phyloP scores from a whole-genome alignment of 306 rosid species.

The Hippophae gyantsensis region DNA sequence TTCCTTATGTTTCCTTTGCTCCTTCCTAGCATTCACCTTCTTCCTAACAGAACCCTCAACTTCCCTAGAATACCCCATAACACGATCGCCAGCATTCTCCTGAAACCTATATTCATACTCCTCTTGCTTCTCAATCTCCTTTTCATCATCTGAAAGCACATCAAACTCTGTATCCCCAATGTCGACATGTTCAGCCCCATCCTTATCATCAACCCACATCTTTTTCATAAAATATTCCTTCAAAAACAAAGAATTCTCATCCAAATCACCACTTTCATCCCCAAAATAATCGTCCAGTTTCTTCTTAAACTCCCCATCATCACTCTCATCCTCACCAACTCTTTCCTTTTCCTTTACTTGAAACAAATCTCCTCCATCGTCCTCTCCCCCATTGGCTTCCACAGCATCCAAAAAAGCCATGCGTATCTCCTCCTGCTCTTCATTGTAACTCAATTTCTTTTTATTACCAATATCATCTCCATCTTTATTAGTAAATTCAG shows the following conservation, averaged over 20 bases:
- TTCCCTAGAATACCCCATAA: conserved; percentile 64
- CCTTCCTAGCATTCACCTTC: conserved; percentile 64
- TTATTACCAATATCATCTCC: background rate
- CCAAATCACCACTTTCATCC: conserved; percentile 17
- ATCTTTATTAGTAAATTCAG: conserved; percentile 32
- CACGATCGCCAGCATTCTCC: conserved; percentile 65
- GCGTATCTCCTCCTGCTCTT: conserved; percentile 61
- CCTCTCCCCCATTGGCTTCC: conserved; percentile 28
- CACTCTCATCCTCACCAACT: conserved; percentile 24
- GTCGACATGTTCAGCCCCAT: conserved; percentile 1
- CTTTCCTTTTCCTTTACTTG: conserved; percentile 19
- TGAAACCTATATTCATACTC: conserved; percentile 73
- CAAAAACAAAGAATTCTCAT: conserved; percentile 45
- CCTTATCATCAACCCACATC: conserved; percentile 51
- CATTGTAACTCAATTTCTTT: conserved; percentile 37
- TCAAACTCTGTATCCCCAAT: conserved; percentile 45
- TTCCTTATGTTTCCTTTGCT: conserved; percentile 79
- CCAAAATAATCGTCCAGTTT: conserved; percentile 55
- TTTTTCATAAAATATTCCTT: conserved; percentile 48
- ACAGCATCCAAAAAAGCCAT: conserved; percentile 49
- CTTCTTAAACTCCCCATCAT: conserved; percentile 27
- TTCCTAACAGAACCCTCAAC: conserved; percentile 83
- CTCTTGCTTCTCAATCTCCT: conserved; percentile 63
- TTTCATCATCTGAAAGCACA: conserved; percentile 58
- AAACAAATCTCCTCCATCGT: conserved; percentile 47